Evolutionary conservation across 306 rosid species (phyloP).

Genomic region (Lathyrus tuberosus): DNA sequence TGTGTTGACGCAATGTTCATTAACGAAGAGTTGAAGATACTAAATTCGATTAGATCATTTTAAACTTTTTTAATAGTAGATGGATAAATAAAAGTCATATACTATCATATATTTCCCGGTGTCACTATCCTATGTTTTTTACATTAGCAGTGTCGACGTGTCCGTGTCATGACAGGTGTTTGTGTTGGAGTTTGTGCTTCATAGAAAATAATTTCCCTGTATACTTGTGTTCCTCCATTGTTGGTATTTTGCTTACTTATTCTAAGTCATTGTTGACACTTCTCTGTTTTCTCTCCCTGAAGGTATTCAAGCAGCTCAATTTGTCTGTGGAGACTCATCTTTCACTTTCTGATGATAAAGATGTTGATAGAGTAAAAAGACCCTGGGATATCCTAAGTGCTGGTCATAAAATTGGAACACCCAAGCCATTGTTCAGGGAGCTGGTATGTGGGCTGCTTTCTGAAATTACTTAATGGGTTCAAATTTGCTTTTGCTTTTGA

Average conservation of each 20-base stretch:
- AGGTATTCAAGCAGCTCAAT: slow-evolving; percentile 88
- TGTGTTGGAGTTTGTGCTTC: too few relatives aligned
- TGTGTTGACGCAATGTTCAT: too few relatives aligned
- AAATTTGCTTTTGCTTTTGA: slow-evolving; percentile 7
- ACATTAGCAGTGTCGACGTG: too few relatives aligned
- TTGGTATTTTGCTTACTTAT: background rate
- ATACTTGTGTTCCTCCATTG: background rate
- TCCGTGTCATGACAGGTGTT: too few relatives aligned
- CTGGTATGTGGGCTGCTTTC: slow-evolving; percentile 58
- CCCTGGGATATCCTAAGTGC: slow-evolving; percentile 77
- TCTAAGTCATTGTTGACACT: slow-evolving; percentile 2
- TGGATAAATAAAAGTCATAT: too few relatives aligned
- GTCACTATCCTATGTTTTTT: too few relatives aligned
- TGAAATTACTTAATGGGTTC: slow-evolving; percentile 3
- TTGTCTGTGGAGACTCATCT: slow-evolving; percentile 55
- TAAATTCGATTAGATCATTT: too few relatives aligned
- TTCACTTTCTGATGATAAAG: slow-evolving; percentile 56
- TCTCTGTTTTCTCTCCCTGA: slow-evolving; percentile 33
- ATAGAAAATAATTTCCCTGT: slow-evolving; percentile 4
- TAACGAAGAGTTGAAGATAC: too few relatives aligned
- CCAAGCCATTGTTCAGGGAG: slow-evolving; percentile 84
- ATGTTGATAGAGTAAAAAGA: slow-evolving; percentile 57
- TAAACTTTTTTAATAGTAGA: too few relatives aligned
- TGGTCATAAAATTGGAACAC: slow-evolving; percentile 87
- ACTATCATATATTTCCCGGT: too few relatives aligned